A percentile compares a stretch with the other conserved stretches of the same genome.
Evolutionary conservation across 768 basidiomycete genomes (phyloP).

Genomic region (Amanita jacksonii): DNA sequence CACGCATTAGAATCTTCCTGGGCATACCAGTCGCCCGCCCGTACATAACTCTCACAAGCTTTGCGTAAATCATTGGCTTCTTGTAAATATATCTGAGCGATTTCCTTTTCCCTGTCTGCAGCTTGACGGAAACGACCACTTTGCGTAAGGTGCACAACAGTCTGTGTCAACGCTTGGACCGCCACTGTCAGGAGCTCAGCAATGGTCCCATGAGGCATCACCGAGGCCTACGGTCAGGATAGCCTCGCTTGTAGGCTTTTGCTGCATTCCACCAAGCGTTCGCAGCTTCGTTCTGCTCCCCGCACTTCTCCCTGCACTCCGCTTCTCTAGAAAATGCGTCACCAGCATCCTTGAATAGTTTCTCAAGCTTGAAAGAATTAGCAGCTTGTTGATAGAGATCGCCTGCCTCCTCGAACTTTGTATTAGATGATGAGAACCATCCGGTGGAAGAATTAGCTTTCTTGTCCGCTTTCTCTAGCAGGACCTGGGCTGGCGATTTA

Average conservation of each 20-base stretch:
- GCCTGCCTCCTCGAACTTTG: constrained; percentile 92
- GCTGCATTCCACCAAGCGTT: constrained; percentile 99
- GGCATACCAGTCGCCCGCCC: constrained; percentile 96
- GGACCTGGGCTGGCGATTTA: constrained; percentile 66
- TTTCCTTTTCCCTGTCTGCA: constrained; percentile 96
- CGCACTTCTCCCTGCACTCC: constrained; percentile 83
- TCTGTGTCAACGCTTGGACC: constrained; percentile 75
- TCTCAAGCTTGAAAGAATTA: constrained; percentile 88
- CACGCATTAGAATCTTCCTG: constrained; percentile 96
- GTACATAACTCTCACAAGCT: constrained; percentile 85
- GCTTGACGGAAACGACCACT: constrained; percentile 93
- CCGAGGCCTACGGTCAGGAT: constrained; percentile 62
- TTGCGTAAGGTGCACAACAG: constrained; percentile 74
- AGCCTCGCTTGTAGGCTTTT: constrained; percentile 89
- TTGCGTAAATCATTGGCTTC: constrained; percentile 70
- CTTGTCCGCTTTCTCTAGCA: constrained; percentile 89
- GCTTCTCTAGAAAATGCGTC: constrained; percentile 91
- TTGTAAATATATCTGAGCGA: constrained; percentile 87
- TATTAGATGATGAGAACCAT: constrained; percentile 79
- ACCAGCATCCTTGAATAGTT: constrained; percentile 85
- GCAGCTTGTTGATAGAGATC: constrained; percentile 94
- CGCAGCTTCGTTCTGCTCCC: constrained; percentile 89
- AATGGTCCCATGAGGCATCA: background rate
- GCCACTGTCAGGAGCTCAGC: constrained; percentile 52
- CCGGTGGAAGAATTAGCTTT: constrained; percentile 74